A percentile compares a stretch with the other conserved stretches of the same genome.
Conservation (phyloP, 139 green algal genomes). For the Chlorella vulgaris region DNA sequence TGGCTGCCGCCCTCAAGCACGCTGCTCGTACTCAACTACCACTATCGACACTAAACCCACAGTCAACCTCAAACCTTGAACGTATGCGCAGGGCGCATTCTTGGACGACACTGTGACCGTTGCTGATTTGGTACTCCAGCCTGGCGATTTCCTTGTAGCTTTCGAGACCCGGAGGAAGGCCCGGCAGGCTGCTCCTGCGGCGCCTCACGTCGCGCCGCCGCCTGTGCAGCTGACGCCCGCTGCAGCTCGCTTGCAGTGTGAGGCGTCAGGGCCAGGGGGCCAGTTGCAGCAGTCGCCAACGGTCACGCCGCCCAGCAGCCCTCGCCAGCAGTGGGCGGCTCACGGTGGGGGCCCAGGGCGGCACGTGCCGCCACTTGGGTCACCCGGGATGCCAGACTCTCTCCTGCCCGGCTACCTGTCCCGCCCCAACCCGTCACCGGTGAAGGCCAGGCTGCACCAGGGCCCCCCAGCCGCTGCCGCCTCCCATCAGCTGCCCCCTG, state of each 20-base stretch:
- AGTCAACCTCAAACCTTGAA: no score
- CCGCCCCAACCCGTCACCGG: conserved; percentile 58
- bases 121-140: neutral
- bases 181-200: no score
- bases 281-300: no score
- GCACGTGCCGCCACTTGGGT: neutral
- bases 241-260: neutral
- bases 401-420: conserved; percentile 71
- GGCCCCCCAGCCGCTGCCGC: neutral
- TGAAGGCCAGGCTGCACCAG: conserved; percentile 32
- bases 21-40: neutral
- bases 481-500: neutral
- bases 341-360: neutral
- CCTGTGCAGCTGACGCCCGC: neutral
- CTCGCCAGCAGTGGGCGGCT: neutral
- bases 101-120: neutral
- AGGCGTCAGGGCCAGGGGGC: no score
- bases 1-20: no score
- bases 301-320: neutral
- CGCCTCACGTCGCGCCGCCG: no score
- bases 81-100: neutral
- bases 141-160: neutral
- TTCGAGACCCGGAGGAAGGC: neutral
- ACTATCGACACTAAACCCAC: neutral
- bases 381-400: conserved; percentile 23